These are phyloP conservation scores for Fusarium euwallaceae DNA, from an alignment of 2,329 filamentous ascomycete species.

Conservation along the genomic window DNA sequence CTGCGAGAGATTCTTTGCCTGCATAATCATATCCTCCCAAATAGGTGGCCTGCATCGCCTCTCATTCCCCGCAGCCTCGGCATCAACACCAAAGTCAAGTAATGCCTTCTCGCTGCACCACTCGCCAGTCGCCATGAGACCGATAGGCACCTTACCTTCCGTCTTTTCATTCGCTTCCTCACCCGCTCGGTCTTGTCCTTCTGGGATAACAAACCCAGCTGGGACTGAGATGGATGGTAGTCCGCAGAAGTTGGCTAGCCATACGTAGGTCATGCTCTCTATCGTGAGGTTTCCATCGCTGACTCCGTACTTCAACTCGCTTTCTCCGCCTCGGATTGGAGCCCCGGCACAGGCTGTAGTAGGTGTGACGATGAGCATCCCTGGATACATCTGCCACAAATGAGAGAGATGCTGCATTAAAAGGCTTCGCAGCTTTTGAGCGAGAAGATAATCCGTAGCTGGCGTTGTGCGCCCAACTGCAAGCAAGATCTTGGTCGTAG, in stretches of 20 bases:
- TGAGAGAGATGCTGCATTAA: slow-evolving; percentile 78
- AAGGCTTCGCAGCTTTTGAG: slow-evolving; percentile 77
- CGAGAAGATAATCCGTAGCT: slow-evolving; percentile 74
- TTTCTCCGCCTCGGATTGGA: slow-evolving; percentile 53
- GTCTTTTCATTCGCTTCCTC: slow-evolving; percentile 49
- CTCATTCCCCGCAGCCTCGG: slow-evolving; percentile 54
- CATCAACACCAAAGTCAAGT: slow-evolving; percentile 61
- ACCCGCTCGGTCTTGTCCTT: slow-evolving; percentile 47
- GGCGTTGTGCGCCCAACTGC: slow-evolving; percentile 72
- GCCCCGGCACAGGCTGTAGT: slow-evolving; percentile 67
- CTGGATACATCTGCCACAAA: slow-evolving; percentile 74
- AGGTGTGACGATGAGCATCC: slow-evolving; percentile 78
- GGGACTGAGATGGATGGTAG: slow-evolving; percentile 59
- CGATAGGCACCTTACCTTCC: slow-evolving; percentile 61
- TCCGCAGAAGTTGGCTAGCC: slow-evolving; percentile 64
- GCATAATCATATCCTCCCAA: slow-evolving; percentile 17
- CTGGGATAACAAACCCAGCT: slow-evolving; percentile 58
- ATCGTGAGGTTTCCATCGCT: slow-evolving; percentile 62
- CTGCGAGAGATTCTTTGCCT: slow-evolving; percentile 10
- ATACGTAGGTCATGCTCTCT: slow-evolving; percentile 62
- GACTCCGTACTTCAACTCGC: slow-evolving; percentile 56
- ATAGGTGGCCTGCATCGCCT: slow-evolving; percentile 8
- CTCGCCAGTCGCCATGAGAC: slow-evolving; percentile 67
- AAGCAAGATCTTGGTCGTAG: slow-evolving; percentile 75
- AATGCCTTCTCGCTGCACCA: slow-evolving; percentile 65